Base-by-base conservation (phyloP, 345 rosid genomes). In the Garcia nutans region DNA sequence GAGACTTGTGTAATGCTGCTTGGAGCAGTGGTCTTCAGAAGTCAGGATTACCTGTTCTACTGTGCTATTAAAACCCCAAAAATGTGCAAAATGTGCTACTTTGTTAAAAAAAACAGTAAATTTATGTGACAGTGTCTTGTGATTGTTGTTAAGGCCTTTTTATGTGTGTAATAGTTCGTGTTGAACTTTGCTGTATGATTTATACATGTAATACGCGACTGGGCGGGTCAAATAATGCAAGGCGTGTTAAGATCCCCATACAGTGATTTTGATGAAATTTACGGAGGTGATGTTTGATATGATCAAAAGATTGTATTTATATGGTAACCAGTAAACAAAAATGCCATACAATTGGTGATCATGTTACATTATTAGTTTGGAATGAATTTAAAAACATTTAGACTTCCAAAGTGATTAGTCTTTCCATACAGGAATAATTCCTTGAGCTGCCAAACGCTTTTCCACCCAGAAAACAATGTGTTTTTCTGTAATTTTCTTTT, bases 361-460 rank as follows among this genome's bases (percentile, higher is more conserved):
- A 22, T 63, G 37, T 59, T 66, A 64, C 77, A 72, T 55, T 10
- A n/a, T 50, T 41, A n/a, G n/a, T n/a, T n/a, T 23, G 24, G 44
- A 71, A 85, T 65, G 79, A 64, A 71, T 47, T 54, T 20, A 20
- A 71, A 26, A 37, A 76, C 44, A 44, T 72, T n/a, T 22, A 52
- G 20, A 61, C 37, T 19, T 61, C 54, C 28, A 22, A 59, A 12
- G 33, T 24, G 22, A 52, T 84, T 74, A 88, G 41, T 87, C 86
- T 79, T 80, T 84, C 97, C 98, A 90, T 52, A 91, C 99, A 1
- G 96, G 97, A 67, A 91, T 87, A 74, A 93, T 88, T 71, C 99
- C 97, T 74, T 96, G 99, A 10, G 99, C 98, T 17, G 97, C 99
- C 57, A 96, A 88, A 26, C 97, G 94, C 81, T 96, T 96, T 76